These are phyloP conservation scores for Colletotrichum sansevieriae DNA, from an alignment of 2,329 filamentous ascomycete species.

Conservation along the genomic window DNA sequence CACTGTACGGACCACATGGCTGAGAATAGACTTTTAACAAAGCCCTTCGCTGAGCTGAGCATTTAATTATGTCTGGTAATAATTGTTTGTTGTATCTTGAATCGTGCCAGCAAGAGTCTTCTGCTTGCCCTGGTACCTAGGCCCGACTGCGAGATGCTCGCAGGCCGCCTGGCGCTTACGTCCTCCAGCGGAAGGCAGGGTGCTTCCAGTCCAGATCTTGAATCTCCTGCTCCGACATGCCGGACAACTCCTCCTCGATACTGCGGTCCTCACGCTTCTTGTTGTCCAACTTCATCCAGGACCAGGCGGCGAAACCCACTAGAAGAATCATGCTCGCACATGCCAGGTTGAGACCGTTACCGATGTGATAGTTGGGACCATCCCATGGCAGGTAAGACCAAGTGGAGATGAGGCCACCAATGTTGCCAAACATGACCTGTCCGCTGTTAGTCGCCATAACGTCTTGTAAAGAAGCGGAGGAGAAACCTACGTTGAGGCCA, in stretches of 20 bases:
- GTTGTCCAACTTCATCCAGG: conserved; percentile 74
- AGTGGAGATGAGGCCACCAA: conserved; percentile 76
- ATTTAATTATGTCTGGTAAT: no score
- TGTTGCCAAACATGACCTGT: conserved; percentile 75
- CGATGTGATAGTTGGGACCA: conserved; percentile 75
- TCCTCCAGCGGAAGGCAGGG: conserved; percentile 73
- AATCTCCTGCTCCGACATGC: conserved; percentile 65
- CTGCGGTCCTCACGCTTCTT: conserved; percentile 66
- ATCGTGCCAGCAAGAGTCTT: no score
- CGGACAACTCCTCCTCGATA: conserved; percentile 68
- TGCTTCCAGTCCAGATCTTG: conserved; percentile 77
- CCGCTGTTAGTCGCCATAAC: background rate
- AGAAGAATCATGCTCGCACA: conserved; percentile 67
- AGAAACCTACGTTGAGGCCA: conserved; percentile 61
- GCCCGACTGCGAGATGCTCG: no score
- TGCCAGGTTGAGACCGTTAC: conserved; percentile 77
- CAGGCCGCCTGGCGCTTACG: conserved; percentile 26
- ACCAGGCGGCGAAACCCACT: conserved; percentile 58
- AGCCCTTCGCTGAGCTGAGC: no score
- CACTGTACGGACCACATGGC: no score
- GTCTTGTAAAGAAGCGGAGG: background rate
- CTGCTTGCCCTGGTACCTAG: no score
- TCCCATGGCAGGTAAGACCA: conserved; percentile 76
- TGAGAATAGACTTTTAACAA: no score
- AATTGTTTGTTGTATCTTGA: no score